Conservation (phyloP, 2,329 filamentous ascomycete species). For the Penicillium rolfsii region DNA sequence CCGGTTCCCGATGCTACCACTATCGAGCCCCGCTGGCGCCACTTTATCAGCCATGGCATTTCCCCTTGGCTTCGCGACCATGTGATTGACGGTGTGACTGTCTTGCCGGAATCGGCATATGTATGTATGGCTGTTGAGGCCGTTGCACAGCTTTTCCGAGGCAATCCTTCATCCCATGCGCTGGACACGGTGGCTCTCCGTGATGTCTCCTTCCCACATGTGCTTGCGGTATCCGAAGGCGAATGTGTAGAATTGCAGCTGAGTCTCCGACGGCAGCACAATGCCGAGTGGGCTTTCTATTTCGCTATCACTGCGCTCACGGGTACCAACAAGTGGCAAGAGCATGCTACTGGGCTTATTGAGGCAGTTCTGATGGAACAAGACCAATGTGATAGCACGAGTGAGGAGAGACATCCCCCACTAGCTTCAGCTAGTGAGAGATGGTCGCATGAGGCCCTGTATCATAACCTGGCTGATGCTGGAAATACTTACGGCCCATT, state of each 20-base stretch:
- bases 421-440: too few species aligned
- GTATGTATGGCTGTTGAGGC: neutral
- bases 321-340: slow-evolving; percentile 28
- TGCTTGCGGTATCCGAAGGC: slow-evolving; percentile 27
- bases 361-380: neutral
- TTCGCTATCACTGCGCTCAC: slow-evolving; percentile 27
- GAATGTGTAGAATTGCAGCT: slow-evolving; percentile 17
- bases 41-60: neutral
- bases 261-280: slow-evolving; percentile 15
- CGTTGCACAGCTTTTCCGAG: slow-evolving; percentile 10
- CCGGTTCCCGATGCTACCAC: too few species aligned
- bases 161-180: neutral
- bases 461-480: too few species aligned
- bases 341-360: slow-evolving; percentile 30
- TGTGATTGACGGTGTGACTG: neutral
- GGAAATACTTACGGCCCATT: too few species aligned
- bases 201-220: slow-evolving; percentile 28
- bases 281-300: slow-evolving; percentile 16
- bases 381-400: too few species aligned
- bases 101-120: neutral
- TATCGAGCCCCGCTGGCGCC: neutral
- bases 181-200: slow-evolving; percentile 18
- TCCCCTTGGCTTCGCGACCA: neutral
- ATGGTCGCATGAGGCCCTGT: too few species aligned
- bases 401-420: too few species aligned